phyloP scores from a whole-genome alignment of 2,329 filamentous ascomycete species.

The Arthrinium puccinioides region DNA sequence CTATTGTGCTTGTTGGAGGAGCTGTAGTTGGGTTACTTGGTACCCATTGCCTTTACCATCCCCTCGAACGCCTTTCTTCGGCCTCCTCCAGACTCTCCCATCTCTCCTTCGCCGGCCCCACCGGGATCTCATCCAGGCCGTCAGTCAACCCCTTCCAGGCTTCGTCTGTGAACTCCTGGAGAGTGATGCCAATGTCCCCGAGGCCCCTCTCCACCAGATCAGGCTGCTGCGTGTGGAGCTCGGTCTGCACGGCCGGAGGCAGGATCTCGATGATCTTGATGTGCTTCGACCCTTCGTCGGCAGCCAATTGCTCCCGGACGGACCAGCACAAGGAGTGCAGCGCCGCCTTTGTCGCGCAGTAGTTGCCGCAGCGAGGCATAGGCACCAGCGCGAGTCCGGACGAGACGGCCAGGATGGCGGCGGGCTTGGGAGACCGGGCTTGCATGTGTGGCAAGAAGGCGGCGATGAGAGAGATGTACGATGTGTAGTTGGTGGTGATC shows the following conservation, averaged over 20 bases:
- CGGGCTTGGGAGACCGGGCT: slow-evolving; percentile 9
- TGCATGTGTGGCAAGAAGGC: slow-evolving; percentile 38
- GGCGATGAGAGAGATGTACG: slow-evolving; percentile 34
- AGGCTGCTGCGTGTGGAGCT: slow-evolving; percentile 36
- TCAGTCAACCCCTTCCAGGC: slow-evolving; percentile 33
- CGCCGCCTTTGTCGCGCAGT: slow-evolving; percentile 47
- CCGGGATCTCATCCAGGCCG: slow-evolving; percentile 30
- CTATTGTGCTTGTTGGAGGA: not conserved
- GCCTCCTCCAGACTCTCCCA: slow-evolving; percentile 12
- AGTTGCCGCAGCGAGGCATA: slow-evolving; percentile 36
- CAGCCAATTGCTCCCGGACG: slow-evolving; percentile 32
- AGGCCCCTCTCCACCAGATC: slow-evolving; percentile 25
- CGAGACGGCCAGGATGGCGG: slow-evolving; percentile 27
- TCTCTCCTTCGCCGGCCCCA: slow-evolving; percentile 11
- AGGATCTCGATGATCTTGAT: slow-evolving; percentile 39
- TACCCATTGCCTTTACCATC: not conserved
- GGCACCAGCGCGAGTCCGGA: slow-evolving; percentile 41
- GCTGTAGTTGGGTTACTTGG: too few species aligned
- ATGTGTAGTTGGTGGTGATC: slow-evolving; percentile 39
- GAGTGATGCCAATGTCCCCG: slow-evolving; percentile 27
- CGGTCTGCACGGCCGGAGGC: slow-evolving; percentile 38
- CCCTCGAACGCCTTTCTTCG: slow-evolving; percentile 4
- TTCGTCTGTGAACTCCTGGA: slow-evolving; percentile 34
- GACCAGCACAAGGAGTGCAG: slow-evolving; percentile 39
- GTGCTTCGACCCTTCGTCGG: slow-evolving; percentile 17